These are phyloP conservation scores for Serendipita sp. DNA, from an alignment of 768 basidiomycete genomes.

Conservation along the genomic window DNA sequence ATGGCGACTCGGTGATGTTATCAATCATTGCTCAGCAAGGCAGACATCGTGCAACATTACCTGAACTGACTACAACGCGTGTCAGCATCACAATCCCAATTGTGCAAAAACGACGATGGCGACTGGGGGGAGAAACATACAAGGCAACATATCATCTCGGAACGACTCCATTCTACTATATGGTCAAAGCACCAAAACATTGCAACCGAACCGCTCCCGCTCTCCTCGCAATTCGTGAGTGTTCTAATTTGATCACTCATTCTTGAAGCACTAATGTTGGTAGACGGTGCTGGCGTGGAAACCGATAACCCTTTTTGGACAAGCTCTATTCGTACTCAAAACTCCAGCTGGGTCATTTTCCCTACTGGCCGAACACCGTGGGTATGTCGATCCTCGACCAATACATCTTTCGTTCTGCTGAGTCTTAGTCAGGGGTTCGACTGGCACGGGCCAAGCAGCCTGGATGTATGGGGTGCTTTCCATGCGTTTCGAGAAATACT, in stretches of 20 bases:
- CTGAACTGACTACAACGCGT: conserved; percentile 22
- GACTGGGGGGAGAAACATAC: neutral
- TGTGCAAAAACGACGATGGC: neutral
- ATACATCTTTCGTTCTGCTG: neutral
- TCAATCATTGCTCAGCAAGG: neutral
- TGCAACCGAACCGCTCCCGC: conserved; percentile 18
- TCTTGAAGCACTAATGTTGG: conserved; percentile 6
- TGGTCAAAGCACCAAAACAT: conserved; percentile 16
- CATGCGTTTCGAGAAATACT: conserved; percentile 40
- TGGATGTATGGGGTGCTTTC: conserved; percentile 51
- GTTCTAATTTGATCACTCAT: neutral
- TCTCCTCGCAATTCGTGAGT: conserved; percentile 50
- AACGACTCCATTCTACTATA: conserved; percentile 8
- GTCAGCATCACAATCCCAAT: conserved; percentile 21
- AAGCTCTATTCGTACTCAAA: conserved; percentile 42
- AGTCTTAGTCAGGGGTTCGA: conserved; percentile 51
- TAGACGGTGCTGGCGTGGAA: conserved; percentile 83
- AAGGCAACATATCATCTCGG: neutral
- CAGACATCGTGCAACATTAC: conserved; percentile 15
- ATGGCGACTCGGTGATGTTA: neutral
- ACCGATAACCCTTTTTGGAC: conserved; percentile 43
- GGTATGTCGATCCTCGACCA: conserved; percentile 28
- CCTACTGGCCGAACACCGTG: conserved; percentile 75
- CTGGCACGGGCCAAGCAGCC: conserved; percentile 76
- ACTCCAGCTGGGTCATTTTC: conserved; percentile 58